Base-by-base conservation (phyloP, 768 basidiomycete species). In the Boletus patriciae region DNA sequence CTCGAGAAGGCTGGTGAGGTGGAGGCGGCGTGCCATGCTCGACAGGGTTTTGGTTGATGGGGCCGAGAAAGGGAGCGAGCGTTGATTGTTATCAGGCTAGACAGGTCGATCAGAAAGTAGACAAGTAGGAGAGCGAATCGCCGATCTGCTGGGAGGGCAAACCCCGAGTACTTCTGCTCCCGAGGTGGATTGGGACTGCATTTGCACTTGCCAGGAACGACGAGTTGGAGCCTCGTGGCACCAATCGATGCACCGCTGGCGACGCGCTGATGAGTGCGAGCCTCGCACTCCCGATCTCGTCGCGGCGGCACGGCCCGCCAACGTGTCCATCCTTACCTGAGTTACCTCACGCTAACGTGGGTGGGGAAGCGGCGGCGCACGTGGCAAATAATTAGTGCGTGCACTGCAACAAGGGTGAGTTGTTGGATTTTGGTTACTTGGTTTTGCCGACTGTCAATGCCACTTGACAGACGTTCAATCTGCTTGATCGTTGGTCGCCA, bases 211-310 rank as follows among this genome's bases (percentile, higher is more conserved):
- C 43, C 60, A 66, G 63, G 62, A 42, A 63, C 62, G 42, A 7
- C 37, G 27, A 55, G 33, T 43, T 38, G 42, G 45, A 25, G 44
- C 62, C 64, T 67, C 66, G 64, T 68, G 62, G 66, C 38, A 49
- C 13, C 21, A 29, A 65, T 55, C 50, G 55, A 67, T 45, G 62
- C 31, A 56, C 37, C 51, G 55, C 50, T 60, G 48, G 40, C 52
- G 48, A 60, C 29, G 36, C 57, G 48, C 40, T 50, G 62, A 59
- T 53, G 34, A 18, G 38, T 57, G 64, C 66, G 66, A 66, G 15
- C 6, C 23, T 62, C 66, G 65, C 52, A 66, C 6, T 25, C 47
- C 66, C 65, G 66, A 36, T 41, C 44, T 49, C 2, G 50, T 45
- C 66, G 64, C 61, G 18, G 19, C 44, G 56, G 61, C 36, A 25